Conservation (phyloP, 2,329 filamentous ascomycete genomes). For the Cladophialophora carrionii region DNA sequence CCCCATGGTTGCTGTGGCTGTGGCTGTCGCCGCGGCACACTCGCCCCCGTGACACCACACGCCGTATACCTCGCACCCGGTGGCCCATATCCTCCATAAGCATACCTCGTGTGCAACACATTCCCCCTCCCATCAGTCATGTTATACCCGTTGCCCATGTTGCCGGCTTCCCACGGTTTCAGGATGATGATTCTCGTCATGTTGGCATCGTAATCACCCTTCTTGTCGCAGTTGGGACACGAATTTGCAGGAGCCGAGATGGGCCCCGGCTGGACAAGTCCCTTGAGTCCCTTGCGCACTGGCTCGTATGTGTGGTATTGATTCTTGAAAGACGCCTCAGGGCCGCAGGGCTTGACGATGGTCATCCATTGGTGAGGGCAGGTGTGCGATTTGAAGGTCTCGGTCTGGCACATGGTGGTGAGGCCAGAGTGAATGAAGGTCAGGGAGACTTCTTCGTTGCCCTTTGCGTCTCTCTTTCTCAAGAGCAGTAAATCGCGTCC, state of each 20-base stretch:
- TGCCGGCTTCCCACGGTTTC: constrained; percentile 15
- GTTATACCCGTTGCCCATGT: constrained; percentile 32
- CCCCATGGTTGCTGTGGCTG: constrained; percentile 10
- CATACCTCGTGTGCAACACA: constrained; percentile 11
- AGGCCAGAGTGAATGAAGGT: constrained; percentile 4
- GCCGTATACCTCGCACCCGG: constrained; percentile 7
- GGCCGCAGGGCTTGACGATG: constrained; percentile 51
- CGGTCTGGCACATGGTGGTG: constrained; percentile 52
- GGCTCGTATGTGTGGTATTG: constrained; percentile 36
- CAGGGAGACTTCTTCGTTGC: background rate
- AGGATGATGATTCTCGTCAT: constrained; percentile 39
- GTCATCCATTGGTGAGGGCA: constrained; percentile 56
- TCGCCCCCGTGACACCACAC: constrained; percentile 10
- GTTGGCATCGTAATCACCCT: constrained; percentile 43
- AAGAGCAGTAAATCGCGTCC: background rate
- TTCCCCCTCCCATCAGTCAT: constrained; percentile 33
- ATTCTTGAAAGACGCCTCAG: constrained; percentile 26
- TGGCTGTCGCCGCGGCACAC: background rate
- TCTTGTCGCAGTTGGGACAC: constrained; percentile 43
- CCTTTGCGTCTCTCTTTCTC: background rate
- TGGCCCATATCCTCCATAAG: background rate
- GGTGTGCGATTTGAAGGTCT: constrained; percentile 50
- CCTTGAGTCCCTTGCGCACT: constrained; percentile 21
- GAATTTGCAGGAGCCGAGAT: constrained; percentile 35
- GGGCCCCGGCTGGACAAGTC: constrained; percentile 21